These are phyloP conservation scores for Sanghuangporus baumii DNA, from an alignment of 1,284 basidiomycete genomes.

Conservation along the genomic window DNA sequence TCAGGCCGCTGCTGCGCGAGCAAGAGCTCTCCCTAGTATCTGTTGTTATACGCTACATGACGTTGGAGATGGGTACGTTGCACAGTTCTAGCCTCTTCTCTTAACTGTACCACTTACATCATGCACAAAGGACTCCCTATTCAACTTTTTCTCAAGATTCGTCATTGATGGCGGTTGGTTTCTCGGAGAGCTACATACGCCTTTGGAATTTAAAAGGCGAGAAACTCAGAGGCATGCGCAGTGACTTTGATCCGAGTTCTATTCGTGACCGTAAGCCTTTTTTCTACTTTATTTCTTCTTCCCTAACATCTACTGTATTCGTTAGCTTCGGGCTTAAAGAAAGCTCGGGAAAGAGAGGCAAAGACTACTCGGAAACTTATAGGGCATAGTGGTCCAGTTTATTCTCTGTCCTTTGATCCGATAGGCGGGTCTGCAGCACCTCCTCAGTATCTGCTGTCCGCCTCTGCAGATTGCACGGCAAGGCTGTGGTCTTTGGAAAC, in stretches of 20 bases:
- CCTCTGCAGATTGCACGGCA: slow-evolving; percentile 89
- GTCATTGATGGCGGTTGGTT: slow-evolving; percentile 93
- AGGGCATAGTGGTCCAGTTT: slow-evolving; percentile 96
- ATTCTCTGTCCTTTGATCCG: slow-evolving; percentile 92
- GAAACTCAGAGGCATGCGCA: slow-evolving; percentile 72
- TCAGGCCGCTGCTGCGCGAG: slow-evolving; percentile 48
- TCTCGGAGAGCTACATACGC: slow-evolving; percentile 92
- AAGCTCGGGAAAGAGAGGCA: slow-evolving; percentile 74
- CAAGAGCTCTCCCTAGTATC: slow-evolving; percentile 78
- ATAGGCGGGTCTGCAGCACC: slow-evolving; percentile 80
- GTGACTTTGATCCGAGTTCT: slow-evolving; percentile 64
- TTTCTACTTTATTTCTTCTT: neutral
- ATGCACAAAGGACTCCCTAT: slow-evolving; percentile 65
- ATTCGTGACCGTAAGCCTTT: slow-evolving; percentile 61
- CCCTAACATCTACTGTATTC: neutral
- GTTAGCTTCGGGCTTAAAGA: slow-evolving; percentile 54
- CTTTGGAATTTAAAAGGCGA: slow-evolving; percentile 96
- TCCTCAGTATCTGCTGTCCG: slow-evolving; percentile 85
- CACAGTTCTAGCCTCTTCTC: neutral
- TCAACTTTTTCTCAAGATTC: slow-evolving; percentile 89
- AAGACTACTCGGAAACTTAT: slow-evolving; percentile 87
- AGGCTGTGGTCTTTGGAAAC: slow-evolving; percentile 97
- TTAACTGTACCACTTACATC: slow-evolving; percentile 10
- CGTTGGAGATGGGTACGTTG: slow-evolving; percentile 80
- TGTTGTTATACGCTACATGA: slow-evolving; percentile 93